phyloP scores from a whole-genome alignment of 2,329 filamentous ascomycete genomes.

The Tolypocladium tundrense region DNA sequence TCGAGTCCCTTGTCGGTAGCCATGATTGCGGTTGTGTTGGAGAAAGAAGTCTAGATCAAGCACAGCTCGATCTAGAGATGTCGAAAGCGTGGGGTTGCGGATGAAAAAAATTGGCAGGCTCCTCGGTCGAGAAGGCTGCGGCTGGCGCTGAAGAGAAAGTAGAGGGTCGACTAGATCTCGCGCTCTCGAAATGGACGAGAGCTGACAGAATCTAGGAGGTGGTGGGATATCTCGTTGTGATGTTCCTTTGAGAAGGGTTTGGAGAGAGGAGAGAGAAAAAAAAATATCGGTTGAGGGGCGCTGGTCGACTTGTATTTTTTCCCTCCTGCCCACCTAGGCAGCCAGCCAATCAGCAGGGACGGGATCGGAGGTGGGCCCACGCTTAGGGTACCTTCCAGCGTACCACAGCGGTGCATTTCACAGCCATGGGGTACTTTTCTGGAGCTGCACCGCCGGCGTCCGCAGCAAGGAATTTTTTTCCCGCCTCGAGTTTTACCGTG shows the following conservation, averaged over 20 bases:
- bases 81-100: conserved; percentile 29
- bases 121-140: conserved; percentile 23
- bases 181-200: conserved; percentile 36
- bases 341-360: conserved; percentile 10
- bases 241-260: conserved; percentile 18
- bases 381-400: conserved; percentile 12
- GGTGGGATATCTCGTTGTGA: conserved; percentile 19
- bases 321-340: conserved; percentile 5
- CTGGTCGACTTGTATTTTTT: conserved; percentile 25
- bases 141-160: conserved; percentile 15
- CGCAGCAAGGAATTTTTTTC: background rate
- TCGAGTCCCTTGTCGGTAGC: conserved; percentile 97
- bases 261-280: conserved; percentile 19
- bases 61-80: conserved; percentile 62
- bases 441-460: background rate
- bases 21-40: conserved; percentile 76
- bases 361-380: conserved; percentile 4
- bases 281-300: conserved; percentile 29
- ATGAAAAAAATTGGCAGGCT: conserved; percentile 25
- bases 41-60: conserved; percentile 59
- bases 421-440: background rate
- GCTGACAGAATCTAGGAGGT: conserved; percentile 31
- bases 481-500: background rate
- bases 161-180: conserved; percentile 33
- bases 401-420: conserved; percentile 1